These are phyloP conservation scores for Leersia perrieri DNA, from an alignment of 176 grass and related monocot genomes.

Conservation along the genomic window DNA sequence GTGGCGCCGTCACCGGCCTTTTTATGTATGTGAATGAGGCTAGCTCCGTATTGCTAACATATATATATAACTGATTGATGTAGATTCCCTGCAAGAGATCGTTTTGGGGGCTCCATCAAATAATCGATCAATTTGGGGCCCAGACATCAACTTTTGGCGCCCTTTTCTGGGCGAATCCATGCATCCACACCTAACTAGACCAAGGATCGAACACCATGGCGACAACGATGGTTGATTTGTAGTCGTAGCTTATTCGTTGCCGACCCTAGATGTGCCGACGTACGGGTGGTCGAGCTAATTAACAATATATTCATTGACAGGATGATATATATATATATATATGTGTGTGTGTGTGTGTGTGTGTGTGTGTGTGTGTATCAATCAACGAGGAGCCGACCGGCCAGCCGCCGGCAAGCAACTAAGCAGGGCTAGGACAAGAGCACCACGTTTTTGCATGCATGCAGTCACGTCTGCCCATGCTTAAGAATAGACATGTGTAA, in stretches of 20 bases:
- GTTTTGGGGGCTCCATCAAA: neutral
- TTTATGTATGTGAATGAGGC: no score
- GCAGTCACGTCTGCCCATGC: no score
- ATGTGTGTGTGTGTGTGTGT: no score
- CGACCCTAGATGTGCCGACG: neutral
- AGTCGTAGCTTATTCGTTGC: neutral
- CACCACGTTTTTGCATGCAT: neutral
- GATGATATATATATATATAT: no score
- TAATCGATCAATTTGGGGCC: neutral
- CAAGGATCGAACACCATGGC: neutral
- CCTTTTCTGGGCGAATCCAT: conserved; percentile 12
- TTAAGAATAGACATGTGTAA: neutral
- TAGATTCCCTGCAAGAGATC: no score
- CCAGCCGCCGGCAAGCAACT: neutral
- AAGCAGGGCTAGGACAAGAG: neutral
- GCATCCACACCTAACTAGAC: neutral
- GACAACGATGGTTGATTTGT: neutral
- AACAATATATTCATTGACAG: no score
- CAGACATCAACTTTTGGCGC: conserved; percentile 1
- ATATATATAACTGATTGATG: no score
- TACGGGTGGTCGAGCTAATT: neutral
- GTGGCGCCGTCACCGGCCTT: neutral
- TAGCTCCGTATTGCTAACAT: no score
- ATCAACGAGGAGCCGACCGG: no score
- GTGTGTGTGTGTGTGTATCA: neutral